Evolutionary conservation across 2,329 filamentous ascomycete species (phyloP).

Genomic region (Cytospora schulzeri): DNA sequence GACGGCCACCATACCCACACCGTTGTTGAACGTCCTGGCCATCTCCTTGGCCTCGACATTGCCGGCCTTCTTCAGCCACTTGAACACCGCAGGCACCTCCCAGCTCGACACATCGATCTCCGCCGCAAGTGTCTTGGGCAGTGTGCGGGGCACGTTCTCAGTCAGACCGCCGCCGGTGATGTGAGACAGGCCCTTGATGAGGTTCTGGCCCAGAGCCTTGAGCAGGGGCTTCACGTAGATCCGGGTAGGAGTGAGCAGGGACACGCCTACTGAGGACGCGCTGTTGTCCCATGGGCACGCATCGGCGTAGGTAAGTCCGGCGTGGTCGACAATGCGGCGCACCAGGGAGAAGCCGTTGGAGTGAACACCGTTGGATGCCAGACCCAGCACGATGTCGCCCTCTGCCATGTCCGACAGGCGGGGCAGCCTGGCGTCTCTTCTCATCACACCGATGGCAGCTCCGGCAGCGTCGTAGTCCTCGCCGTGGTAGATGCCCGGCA

Average conservation of each 20-base stretch:
- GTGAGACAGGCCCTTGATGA: conserved; percentile 91
- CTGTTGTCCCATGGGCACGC: conserved; percentile 73
- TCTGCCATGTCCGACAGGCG: conserved; percentile 72
- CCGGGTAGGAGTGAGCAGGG: conserved; percentile 83
- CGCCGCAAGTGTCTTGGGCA: conserved; percentile 76
- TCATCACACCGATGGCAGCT: conserved; percentile 83
- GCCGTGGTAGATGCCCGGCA: conserved; percentile 90
- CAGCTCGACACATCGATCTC: conserved; percentile 78
- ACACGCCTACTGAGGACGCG: conserved; percentile 62
- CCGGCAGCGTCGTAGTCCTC: conserved; percentile 94
- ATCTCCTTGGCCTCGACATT: conserved; percentile 78
- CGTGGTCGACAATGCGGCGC: conserved; percentile 78
- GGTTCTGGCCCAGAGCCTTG: conserved; percentile 58
- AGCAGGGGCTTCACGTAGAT: conserved; percentile 91
- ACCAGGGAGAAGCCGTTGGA: conserved; percentile 99
- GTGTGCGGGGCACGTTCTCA: conserved; percentile 94
- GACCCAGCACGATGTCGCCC: conserved; percentile 83
- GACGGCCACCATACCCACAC: conserved; percentile 90
- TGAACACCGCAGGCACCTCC: conserved; percentile 77
- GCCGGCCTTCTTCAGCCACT: conserved; percentile 77
- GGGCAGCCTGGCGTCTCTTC: conserved; percentile 70
- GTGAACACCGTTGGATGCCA: conserved; percentile 85
- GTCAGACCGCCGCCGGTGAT: conserved; percentile 93
- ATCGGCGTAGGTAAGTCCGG: conserved; percentile 71
- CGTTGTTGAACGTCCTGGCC: conserved; percentile 91